phyloP scores from a whole-genome alignment of 345 rosid genomes.

The Syzygium grande region DNA sequence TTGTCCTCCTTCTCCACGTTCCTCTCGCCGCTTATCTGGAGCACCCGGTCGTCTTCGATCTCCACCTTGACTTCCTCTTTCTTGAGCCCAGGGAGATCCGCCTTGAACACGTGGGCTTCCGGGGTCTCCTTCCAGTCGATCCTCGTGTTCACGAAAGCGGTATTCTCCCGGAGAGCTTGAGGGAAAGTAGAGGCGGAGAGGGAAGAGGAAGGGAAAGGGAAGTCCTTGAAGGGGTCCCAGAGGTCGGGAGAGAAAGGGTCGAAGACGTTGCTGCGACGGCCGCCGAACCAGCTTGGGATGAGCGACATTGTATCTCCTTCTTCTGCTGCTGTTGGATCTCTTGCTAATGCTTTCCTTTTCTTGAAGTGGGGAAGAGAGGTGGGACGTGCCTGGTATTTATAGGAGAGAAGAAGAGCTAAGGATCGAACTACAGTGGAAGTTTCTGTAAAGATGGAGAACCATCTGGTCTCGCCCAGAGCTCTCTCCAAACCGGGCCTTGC shows the following conservation, averaged over 20 bases:
- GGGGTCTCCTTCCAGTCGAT: slow-evolving; percentile 18
- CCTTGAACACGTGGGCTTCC: slow-evolving; percentile 13
- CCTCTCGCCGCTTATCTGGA: slow-evolving; percentile 18
- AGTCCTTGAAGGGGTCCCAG: slow-evolving; percentile 10
- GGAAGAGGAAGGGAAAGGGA: not conserved
- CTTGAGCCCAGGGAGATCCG: slow-evolving; percentile 16
- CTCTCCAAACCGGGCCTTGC: not conserved
- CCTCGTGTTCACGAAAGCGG: not conserved
- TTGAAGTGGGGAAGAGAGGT: not conserved
- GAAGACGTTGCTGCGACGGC: slow-evolving; percentile 1
- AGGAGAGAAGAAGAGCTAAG: not conserved
- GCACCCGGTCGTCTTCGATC: slow-evolving; percentile 10
- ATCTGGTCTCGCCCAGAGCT: not conserved
- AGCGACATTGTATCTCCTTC: slow-evolving; percentile 2
- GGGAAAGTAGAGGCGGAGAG: not conserved
- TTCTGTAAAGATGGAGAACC: not conserved
- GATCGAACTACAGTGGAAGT: not conserved
- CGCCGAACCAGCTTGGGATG: slow-evolving; percentile 8
- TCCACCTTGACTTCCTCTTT: slow-evolving; percentile 14
- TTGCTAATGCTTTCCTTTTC: not conserved
- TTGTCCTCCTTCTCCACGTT: slow-evolving; percentile 15
- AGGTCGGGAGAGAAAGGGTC: slow-evolving; percentile 17
- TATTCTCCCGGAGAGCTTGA: not conserved
- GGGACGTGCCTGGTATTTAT: not conserved
- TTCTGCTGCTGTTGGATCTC: not conserved